Conservation (phyloP, 164 flowering plant genomes). For the Pachysandra terminalis region DNA sequence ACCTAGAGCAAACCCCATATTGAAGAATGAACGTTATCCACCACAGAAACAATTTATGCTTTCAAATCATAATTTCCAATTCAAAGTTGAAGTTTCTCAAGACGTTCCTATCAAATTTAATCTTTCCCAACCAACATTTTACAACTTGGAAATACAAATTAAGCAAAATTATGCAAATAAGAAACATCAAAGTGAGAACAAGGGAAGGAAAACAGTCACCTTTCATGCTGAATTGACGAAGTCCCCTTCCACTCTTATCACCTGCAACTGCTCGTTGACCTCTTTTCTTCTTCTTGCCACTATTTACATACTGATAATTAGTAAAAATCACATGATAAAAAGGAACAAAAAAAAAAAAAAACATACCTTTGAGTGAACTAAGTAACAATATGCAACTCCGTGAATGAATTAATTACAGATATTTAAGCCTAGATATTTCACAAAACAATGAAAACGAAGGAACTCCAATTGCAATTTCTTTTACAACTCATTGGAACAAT, state of each 20-base stretch:
- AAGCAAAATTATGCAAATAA: neutral
- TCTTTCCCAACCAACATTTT: neutral
- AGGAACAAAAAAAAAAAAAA: no score
- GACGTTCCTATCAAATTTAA: neutral
- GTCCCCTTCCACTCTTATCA: conserved; percentile 92
- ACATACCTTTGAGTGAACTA: neutral
- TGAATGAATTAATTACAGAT: neutral
- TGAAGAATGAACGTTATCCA: neutral
- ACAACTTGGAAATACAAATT: neutral
- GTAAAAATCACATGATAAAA: neutral
- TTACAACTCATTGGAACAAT: neutral
- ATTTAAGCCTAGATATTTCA: neutral
- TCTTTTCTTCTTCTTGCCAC: conserved; percentile 83
- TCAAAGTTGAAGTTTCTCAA: neutral
- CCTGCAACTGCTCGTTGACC: conserved; percentile 72
- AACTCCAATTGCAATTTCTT: neutral
- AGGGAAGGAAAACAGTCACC: conserved; percentile 34
- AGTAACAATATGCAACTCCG: neutral
- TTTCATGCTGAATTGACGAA: conserved; percentile 97
- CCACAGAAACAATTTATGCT: neutral
- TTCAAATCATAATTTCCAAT: neutral
- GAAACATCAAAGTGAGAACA: neutral
- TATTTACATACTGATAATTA: conserved; percentile 18
- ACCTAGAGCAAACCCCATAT: neutral
- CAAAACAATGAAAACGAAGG: neutral